These are phyloP conservation scores for Saururus chinensis DNA, from an alignment of 164 flowering plant species.

Conservation along the genomic window DNA sequence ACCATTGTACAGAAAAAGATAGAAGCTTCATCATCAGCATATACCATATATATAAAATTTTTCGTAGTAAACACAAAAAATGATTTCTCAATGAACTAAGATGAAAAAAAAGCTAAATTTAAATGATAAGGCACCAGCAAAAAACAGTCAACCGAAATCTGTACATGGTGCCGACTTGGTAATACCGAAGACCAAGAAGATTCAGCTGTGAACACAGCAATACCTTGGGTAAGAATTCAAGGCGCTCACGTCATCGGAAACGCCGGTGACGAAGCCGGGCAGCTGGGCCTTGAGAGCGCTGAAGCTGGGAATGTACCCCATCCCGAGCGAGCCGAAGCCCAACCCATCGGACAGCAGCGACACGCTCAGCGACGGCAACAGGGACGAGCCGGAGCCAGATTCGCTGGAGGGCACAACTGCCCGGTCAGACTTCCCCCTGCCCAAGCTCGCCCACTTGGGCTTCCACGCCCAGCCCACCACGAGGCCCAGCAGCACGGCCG, in stretches of 20 bases:
- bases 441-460: conserved; percentile 45
- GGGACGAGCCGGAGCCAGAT: conserved; percentile 6
- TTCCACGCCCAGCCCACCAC: conserved; percentile 69
- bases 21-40: too few species aligned
- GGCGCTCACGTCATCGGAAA: conserved; percentile 24
- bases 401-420: conserved; percentile 11
- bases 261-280: conserved; percentile 35
- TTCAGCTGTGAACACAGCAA: too few species aligned
- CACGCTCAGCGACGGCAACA: not conserved
- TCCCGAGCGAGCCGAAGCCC: conserved; percentile 4
- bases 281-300: conserved; percentile 38
- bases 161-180: too few species aligned
- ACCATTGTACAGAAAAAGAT: not conserved
- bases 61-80: not conserved
- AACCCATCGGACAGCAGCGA: not conserved
- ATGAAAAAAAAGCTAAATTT: not conserved
- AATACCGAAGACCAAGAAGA: too few species aligned
- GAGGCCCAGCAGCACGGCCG: conserved; percentile 58
- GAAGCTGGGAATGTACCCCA: conserved; percentile 22
- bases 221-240: conserved; percentile 4
- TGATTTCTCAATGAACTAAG: not conserved
- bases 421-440: conserved; percentile 20
- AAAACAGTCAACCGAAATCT: too few species aligned
- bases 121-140: too few species aligned
- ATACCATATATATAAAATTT: too few species aligned